A percentile compares a stretch with the other conserved stretches of the same genome.
These are phyloP conservation scores for Dillenia suffruticosa DNA, from an alignment of 164 flowering plant species.

Conservation along the genomic window DNA sequence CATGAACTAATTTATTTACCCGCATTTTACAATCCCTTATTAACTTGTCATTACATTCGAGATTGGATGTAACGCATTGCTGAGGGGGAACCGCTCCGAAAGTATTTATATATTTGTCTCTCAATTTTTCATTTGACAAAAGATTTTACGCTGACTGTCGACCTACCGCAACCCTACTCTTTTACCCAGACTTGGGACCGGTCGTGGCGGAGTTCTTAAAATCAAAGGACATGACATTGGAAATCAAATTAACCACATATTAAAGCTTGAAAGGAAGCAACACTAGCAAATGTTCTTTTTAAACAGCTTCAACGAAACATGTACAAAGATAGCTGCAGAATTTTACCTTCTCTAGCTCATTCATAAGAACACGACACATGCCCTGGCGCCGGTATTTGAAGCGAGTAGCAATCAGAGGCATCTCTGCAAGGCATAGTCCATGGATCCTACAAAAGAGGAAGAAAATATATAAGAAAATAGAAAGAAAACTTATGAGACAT, in stretches of 20 bases:
- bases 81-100: no score
- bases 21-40: no score
- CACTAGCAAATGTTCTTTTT: not conserved
- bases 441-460: conserved; percentile 15
- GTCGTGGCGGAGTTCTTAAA: not conserved
- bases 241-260: not conserved
- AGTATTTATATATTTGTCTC: no score
- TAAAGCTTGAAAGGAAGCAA: not conserved
- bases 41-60: no score
- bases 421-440: conserved; percentile 23
- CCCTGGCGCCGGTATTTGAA: conserved; percentile 23
- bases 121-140: no score
- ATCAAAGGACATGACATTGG: not conserved
- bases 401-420: conserved; percentile 24
- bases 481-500: no score
- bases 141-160: no score
- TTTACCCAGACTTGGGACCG: no score
- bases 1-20: no score
- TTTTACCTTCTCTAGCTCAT: conserved; percentile 24
- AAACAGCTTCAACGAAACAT: not conserved
- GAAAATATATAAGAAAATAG: not conserved
- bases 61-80: no score
- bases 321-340: not conserved
- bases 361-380: conserved; percentile 25
- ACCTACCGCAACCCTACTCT: no score